Percentiles rank a stretch among this genome's conserved stretches.
phyloP scores from a whole-genome alignment of 2,329 filamentous ascomycete species.

The Fusarium solani-melongenae region DNA sequence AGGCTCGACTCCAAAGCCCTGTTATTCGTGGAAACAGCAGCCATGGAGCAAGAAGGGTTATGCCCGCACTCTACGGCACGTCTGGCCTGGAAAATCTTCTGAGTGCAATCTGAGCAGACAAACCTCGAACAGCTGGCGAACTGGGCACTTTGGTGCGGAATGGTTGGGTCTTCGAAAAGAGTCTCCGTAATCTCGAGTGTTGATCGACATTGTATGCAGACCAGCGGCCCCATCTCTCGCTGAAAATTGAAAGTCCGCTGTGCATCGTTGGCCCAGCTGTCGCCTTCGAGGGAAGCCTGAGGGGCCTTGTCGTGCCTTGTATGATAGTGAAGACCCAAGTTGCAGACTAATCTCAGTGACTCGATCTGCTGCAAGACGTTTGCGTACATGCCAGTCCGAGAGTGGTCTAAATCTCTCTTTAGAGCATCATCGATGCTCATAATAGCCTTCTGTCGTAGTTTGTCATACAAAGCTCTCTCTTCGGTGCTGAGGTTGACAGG shows the following conservation, averaged over 20 bases:
- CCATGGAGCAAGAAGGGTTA: slow-evolving; percentile 32
- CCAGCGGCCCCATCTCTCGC: slow-evolving; percentile 39
- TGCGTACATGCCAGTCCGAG: slow-evolving; percentile 42
- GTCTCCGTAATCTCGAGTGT: slow-evolving; percentile 37
- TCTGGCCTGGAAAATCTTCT: neutral
- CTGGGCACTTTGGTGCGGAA: neutral
- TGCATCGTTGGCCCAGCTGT: slow-evolving; percentile 39
- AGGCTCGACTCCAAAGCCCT: slow-evolving; percentile 36
- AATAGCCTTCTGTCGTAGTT: slow-evolving; percentile 42
- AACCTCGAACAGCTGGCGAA: slow-evolving; percentile 51
- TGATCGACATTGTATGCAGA: slow-evolving; percentile 46
- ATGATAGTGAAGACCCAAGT: slow-evolving; percentile 56
- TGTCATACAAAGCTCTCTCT: slow-evolving; percentile 52
- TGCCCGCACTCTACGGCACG: slow-evolving; percentile 38
- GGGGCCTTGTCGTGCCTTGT: slow-evolving; percentile 40
- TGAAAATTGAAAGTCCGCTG: slow-evolving; percentile 50
- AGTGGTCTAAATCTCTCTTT: slow-evolving; percentile 11
- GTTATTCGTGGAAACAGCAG: slow-evolving; percentile 39
- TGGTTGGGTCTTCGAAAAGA: slow-evolving; percentile 27
- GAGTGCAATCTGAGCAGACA: slow-evolving; percentile 46
- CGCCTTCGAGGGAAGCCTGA: neutral
- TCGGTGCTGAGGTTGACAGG: slow-evolving; percentile 49
- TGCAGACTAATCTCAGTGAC: slow-evolving; percentile 57
- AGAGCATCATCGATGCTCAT: slow-evolving; percentile 50
- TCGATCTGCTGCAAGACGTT: slow-evolving; percentile 60